Evolutionary conservation across 257 asterid genomes (phyloP), one percentile per base, ranked within the genome.

Genomic region (Coffea eugenioides): DNA sequence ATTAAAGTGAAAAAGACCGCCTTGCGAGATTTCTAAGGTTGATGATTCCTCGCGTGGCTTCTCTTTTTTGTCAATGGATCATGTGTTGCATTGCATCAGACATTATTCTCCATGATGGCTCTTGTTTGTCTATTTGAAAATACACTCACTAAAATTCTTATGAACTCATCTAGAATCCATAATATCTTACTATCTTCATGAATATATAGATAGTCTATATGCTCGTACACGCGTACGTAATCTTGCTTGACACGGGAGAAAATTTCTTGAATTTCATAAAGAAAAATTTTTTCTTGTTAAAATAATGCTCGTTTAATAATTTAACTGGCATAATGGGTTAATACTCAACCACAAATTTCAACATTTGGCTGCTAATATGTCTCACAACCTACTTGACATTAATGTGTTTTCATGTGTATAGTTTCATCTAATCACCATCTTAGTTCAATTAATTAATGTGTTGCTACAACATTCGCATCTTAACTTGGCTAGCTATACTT

Each of bases 31-130:
- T 88, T 89, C 80, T 81, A 75, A 91, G 86, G 86, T 81, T 90
- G 91, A 90, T 90, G 91, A 90, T 90, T 93, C 80, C 85, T 86
- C 84, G 95, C 94, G 88, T 91, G 95, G 89, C 75, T 80, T 82
- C 80, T 34, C 80, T 69, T 68, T 41, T 39, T 54, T 71, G 64
- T 73, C 77, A 78, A 78, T 75, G 79, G 79, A n/a, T 71, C 31
- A 39, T 39, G 56, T 45, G 8, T 10, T 64, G 16, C 69, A 64
- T 64, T 16, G 31, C 20, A 77, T 62, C 11, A 6, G 39, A 82
- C 77, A 82, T 59, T 27, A 57, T 34, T 64, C 68, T n/a, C 68
- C 68, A 62, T 62, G 2, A 62, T 62, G 36, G n/a, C 16, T 62
- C 16, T 9, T 62, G 59, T 52, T 52, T 52, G 59, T 62, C 13